Percentiles rank a stretch among this genome's conserved stretches.
Evolutionary conservation across 495 filamentous ascomycete species (phyloP).

Genomic region (Sphaerosporella brunnea): DNA sequence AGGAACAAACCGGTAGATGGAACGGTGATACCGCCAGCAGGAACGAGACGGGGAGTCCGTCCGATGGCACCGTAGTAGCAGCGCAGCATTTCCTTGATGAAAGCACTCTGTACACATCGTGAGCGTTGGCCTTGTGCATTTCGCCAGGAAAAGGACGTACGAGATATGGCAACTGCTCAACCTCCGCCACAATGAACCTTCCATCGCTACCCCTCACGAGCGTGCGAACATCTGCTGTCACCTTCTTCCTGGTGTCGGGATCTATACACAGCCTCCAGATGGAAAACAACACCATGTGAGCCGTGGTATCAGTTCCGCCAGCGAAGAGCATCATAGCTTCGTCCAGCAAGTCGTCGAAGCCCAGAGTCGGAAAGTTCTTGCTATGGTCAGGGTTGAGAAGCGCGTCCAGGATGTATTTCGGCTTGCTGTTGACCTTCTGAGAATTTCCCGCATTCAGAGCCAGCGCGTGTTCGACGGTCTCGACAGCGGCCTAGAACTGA

Average conservation of each 20-base stretch:
- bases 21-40: background rate
- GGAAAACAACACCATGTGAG: background rate
- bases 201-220: background rate
- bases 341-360: background rate
- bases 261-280: background rate
- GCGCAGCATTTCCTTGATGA: background rate
- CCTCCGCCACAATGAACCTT: background rate
- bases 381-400: too few relatives aligned
- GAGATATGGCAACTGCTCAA: background rate
- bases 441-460: too few relatives aligned
- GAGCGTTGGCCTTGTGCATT: background rate
- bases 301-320: background rate
- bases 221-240: background rate
- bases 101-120: background rate
- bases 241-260: background rate
- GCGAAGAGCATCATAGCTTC: background rate
- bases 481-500: too few relatives aligned
- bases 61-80: background rate
- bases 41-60: background rate
- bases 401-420: too few relatives aligned
- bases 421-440: too few relatives aligned
- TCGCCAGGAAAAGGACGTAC: background rate
- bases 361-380: too few relatives aligned
- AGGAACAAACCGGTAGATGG: background rate
- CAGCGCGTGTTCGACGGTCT: too few relatives aligned